A percentile compares a stretch with the other conserved stretches of the same genome.
These are phyloP conservation scores for Ceratocystis huliohia DNA, from an alignment of 2,329 filamentous ascomycete genomes.

Conservation along the genomic window DNA sequence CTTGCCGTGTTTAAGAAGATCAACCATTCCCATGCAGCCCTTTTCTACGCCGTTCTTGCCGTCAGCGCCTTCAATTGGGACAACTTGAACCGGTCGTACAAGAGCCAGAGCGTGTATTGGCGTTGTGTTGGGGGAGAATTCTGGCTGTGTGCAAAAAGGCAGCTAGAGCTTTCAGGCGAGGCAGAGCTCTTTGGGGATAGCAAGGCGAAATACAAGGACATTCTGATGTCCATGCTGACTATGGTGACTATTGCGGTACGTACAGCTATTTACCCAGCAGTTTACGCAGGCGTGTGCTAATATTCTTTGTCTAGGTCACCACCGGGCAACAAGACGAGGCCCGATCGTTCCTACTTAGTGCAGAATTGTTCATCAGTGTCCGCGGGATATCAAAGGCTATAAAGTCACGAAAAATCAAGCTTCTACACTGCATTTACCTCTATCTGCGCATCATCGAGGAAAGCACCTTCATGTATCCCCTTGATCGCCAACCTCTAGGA, in stretches of 20 bases:
- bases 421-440: constrained; percentile 37
- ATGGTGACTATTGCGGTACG: constrained; percentile 29
- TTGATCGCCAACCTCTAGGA: constrained; percentile 16
- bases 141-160: constrained; percentile 26
- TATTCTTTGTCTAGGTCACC: constrained; percentile 22
- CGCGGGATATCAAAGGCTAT: constrained; percentile 29
- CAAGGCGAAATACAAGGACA: constrained; percentile 31
- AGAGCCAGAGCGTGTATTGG: constrained; percentile 12
- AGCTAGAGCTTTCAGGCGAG: constrained; percentile 26
- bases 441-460: constrained; percentile 36
- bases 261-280: neutral
- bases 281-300: neutral
- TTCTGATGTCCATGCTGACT: constrained; percentile 32
- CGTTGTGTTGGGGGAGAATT: constrained; percentile 26
- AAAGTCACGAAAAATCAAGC: constrained; percentile 32
- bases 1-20: constrained; percentile 29
- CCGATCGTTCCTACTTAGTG: constrained; percentile 32
- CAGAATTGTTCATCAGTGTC: constrained; percentile 33
- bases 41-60: constrained; percentile 30
- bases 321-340: constrained; percentile 27
- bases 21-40: constrained; percentile 29
- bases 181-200: constrained; percentile 28
- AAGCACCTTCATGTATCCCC: constrained; percentile 27
- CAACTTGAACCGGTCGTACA: constrained; percentile 24
- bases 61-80: constrained; percentile 31